Conservation (phyloP, 2,329 filamentous ascomycete genomes). For the Metarhizium album region DNA sequence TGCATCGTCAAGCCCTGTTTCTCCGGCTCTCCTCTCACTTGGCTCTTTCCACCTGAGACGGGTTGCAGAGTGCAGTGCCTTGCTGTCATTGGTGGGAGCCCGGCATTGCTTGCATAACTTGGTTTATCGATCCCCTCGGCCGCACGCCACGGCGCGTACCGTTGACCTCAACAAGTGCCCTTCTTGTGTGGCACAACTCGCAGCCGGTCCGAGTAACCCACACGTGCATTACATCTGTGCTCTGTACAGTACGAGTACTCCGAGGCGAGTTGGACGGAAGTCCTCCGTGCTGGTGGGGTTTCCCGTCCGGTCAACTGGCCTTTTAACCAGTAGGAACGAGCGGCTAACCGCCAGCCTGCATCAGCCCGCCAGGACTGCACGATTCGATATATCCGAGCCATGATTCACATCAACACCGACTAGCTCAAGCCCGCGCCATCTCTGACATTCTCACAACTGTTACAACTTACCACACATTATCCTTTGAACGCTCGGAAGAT, state of each 20-base stretch:
- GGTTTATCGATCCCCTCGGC: not conserved
- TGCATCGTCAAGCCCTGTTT: not conserved
- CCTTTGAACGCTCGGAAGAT: too few species aligned
- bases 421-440: too few species aligned
- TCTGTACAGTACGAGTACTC: too few species aligned
- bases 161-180: too few species aligned
- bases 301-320: not conserved
- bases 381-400: too few species aligned
- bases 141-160: slow-evolving; percentile 3
- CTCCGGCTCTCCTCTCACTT: not conserved
- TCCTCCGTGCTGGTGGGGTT: not conserved
- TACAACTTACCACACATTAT: too few species aligned
- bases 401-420: too few species aligned
- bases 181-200: too few species aligned
- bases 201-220: too few species aligned
- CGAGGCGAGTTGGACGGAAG: too few species aligned
- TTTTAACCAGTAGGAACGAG: not conserved
- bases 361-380: not conserved
- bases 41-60: not conserved
- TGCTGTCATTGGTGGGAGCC: not conserved
- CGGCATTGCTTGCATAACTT: not conserved
- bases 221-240: too few species aligned
- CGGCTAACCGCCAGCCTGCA: not conserved
- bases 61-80: not conserved
- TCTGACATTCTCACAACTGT: too few species aligned